Conservation (phyloP, 257 asterid genomes). For the Penstemon davidsonii region DNA sequence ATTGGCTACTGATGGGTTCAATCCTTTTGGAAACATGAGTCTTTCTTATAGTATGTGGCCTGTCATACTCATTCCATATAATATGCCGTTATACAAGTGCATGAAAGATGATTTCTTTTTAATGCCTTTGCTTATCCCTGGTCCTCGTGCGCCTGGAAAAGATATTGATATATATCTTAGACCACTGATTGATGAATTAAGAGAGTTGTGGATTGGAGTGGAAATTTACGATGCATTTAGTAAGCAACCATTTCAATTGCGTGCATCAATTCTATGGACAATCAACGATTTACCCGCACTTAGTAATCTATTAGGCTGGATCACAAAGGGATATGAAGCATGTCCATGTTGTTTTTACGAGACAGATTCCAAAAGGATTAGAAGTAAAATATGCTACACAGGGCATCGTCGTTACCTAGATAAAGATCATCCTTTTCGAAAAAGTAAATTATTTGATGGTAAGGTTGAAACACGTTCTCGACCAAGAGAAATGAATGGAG, state of each 20-base stretch:
- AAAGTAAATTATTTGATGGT: too few relatives aligned
- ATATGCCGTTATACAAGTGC: too few relatives aligned
- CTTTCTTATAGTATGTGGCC: too few relatives aligned
- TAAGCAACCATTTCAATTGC: neutral
- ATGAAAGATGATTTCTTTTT: too few relatives aligned
- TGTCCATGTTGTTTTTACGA: neutral
- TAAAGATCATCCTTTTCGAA: neutral
- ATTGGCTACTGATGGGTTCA: too few relatives aligned
- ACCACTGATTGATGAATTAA: neutral
- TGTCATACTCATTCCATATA: too few relatives aligned
- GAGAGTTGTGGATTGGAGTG: neutral
- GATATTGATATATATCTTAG: too few relatives aligned
- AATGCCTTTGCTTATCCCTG: too few relatives aligned
- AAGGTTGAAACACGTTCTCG: neutral
- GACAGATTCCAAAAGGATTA: neutral
- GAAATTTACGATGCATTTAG: neutral
- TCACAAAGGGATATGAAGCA: neutral
- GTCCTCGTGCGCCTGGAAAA: too few relatives aligned
- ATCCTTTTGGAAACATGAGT: too few relatives aligned
- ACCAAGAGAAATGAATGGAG: neutral
- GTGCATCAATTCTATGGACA: neutral
- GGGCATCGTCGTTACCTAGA: constrained; percentile 5
- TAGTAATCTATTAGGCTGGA: neutral
- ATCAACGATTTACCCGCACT: neutral
- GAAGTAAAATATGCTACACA: neutral